A percentile compares a stretch with the other conserved stretches of the same genome.
Evolutionary conservation across 2,329 filamentous ascomycete genomes (phyloP).

Genomic region (Neodidymelliopsis sp.): DNA sequence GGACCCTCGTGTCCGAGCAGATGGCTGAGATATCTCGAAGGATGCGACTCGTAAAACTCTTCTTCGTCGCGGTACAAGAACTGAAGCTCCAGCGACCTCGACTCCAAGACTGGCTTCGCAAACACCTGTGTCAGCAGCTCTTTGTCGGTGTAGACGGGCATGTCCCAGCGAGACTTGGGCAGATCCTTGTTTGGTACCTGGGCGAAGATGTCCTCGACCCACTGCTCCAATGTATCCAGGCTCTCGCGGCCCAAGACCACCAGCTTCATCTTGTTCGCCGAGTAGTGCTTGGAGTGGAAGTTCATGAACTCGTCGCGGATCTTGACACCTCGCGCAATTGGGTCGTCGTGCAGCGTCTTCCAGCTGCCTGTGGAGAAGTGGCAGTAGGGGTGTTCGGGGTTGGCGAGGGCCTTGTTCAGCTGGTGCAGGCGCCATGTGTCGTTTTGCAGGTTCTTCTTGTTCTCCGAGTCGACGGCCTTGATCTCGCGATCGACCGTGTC

Average conservation of each 20-base stretch:
- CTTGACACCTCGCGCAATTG: conserved; percentile 79
- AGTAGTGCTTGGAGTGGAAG: conserved; percentile 89
- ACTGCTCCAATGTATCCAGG: conserved; percentile 81
- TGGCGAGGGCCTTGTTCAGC: conserved; percentile 86
- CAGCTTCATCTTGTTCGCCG: conserved; percentile 92
- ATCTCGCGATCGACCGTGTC: conserved; percentile 88
- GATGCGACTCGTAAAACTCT: conserved; percentile 77
- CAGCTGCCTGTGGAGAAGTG: conserved; percentile 93
- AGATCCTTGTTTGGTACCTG: conserved; percentile 83
- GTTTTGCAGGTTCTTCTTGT: conserved; percentile 96
- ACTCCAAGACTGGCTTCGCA: conserved; percentile 91
- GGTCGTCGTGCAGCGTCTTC: conserved; percentile 82
- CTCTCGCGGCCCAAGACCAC: conserved; percentile 83
- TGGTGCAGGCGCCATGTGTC: conserved; percentile 89
- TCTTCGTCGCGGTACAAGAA: conserved; percentile 91
- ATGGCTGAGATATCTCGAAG: conserved; percentile 85
- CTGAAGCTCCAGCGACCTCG: conserved; percentile 76
- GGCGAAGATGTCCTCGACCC: conserved; percentile 85
- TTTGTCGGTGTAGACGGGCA: conserved; percentile 65
- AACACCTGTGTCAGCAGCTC: conserved; percentile 77
- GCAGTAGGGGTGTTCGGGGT: conserved; percentile 85
- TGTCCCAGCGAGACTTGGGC: conserved; percentile 71
- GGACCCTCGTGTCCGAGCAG: conserved; percentile 92
- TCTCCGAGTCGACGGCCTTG: conserved; percentile 90
- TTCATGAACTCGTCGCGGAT: conserved; percentile 91